Evolutionary conservation across 2,329 filamentous ascomycete genomes (phyloP), one percentile per base, ranked within the genome.

Genomic region (Colletotrichum limetticola): DNA sequence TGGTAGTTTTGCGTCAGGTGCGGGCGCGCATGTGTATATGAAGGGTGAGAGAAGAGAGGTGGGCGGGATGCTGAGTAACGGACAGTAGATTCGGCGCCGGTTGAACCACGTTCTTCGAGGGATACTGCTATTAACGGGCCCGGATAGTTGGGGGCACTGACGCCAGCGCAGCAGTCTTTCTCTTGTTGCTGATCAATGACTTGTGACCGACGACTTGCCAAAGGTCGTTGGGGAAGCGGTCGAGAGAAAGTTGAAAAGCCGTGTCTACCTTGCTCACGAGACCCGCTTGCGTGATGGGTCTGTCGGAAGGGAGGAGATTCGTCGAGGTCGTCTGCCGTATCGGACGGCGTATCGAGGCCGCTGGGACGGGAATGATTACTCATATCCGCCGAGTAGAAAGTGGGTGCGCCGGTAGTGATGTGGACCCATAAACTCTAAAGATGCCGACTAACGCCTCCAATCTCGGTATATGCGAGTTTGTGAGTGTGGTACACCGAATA

Each of bases 301-400:
- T 42, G 58, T 11, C 60, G 42, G 26, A 14, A 19, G 28, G 66
- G 70, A 49, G 59, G 66, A 49, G 66, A 60, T 26, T 72, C 60
- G 46, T 71, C 56, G 22, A 70, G 5, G 28, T 66, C 66, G 28
- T 65, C 56, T 46, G 55, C 66, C 42, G 59, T 37, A 53, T 72
- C 70, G 53, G 66, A 26, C 32, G 57, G 70, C 37, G 66, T 49
- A 46, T 70, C 66, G 66, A 70, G 28, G n/a, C 53, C 35, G 53
- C 59, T 69, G 66, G 66, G n/a, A 70, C 55, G 70, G 59, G 30
- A 14, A 57, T 46, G 71, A 72, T 72, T 72, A 72, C 71, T 72
- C 66, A 72, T 72, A 68, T 70, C 66, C 37, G 22, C 71, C 66
- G 66, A 57, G 28, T 46, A 46, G 5, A 14, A 26, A 19, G 57